phyloP scores from a whole-genome alignment of 805 yeast species.

The Yamadazyma ubonensis region DNA sequence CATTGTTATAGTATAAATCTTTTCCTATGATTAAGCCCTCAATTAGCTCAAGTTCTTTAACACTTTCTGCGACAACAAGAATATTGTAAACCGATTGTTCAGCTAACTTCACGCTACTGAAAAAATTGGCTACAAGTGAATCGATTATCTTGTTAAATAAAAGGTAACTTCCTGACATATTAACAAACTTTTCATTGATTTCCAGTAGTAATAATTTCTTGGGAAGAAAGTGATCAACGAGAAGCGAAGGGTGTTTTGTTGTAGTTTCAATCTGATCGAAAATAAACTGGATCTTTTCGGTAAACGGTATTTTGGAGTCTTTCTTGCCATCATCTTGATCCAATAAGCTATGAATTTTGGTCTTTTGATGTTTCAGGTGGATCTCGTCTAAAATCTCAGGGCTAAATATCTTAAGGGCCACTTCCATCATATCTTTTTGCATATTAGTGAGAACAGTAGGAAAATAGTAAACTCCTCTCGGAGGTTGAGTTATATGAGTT shows the following conservation, averaged over 20 bases:
- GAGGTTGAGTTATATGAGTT: slow-evolving; percentile 15
- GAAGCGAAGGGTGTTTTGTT: slow-evolving; percentile 63
- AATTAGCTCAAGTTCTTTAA: slow-evolving; percentile 71
- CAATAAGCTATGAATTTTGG: slow-evolving; percentile 39
- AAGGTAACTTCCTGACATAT: slow-evolving; percentile 59
- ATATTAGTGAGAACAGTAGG: slow-evolving; percentile 35
- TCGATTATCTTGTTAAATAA: slow-evolving; percentile 52
- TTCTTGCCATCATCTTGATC: slow-evolving; percentile 18
- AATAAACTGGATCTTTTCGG: slow-evolving; percentile 42
- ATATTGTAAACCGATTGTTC: slow-evolving; percentile 18
- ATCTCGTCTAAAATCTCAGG: slow-evolving; percentile 25
- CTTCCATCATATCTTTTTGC: slow-evolving; percentile 36
- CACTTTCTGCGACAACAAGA: slow-evolving; percentile 54
- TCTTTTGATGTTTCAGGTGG: slow-evolving; percentile 22
- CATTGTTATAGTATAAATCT: slow-evolving; percentile 58
- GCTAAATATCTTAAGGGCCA: slow-evolving; percentile 29
- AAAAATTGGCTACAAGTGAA: slow-evolving; percentile 19
- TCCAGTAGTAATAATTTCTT: slow-evolving; percentile 66
- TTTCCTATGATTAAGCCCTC: slow-evolving; percentile 81
- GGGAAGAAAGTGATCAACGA: slow-evolving; percentile 78
- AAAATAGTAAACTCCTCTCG: slow-evolving; percentile 28
- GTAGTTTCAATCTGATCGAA: slow-evolving; percentile 49
- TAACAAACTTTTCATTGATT: slow-evolving; percentile 52
- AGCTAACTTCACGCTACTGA: slow-evolving; percentile 18
- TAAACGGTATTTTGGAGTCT: slow-evolving; percentile 6